A percentile compares a stretch with the other conserved stretches of the same genome.
Conservation (phyloP, 169 alveolate genomes). For the Plasmodium falciparum region DNA sequence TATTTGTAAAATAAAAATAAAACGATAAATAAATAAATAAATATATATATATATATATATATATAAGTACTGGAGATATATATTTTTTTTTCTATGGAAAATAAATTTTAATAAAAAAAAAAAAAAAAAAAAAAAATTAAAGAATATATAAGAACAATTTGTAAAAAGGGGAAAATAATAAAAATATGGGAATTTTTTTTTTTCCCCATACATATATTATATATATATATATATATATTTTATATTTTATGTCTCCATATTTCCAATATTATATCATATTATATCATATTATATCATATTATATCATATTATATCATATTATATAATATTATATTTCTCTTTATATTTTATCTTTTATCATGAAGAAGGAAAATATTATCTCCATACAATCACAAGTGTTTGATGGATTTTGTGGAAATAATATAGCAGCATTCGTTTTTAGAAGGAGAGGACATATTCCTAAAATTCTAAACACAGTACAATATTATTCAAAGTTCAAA, state of each 20-base stretch:
- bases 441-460: conserved; percentile 74
- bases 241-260: not conserved
- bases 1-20: too few relatives aligned
- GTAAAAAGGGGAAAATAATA: too few relatives aligned
- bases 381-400: conserved; percentile 65
- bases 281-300: too few relatives aligned
- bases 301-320: not conserved
- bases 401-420: conserved; percentile 77
- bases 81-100: too few relatives aligned
- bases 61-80: too few relatives aligned
- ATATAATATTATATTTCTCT: not conserved
- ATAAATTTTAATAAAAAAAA: too few relatives aligned
- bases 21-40: too few relatives aligned
- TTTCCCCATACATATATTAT: not conserved
- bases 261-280: not conserved
- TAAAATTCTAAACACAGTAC: conserved; percentile 59
- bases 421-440: conserved; percentile 56
- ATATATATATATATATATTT: not conserved
- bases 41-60: too few relatives aligned
- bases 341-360: conserved; percentile 1
- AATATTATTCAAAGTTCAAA: conserved; percentile 66
- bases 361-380: conserved; percentile 36
- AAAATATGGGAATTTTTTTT: not conserved
- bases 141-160: too few relatives aligned
- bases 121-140: too few relatives aligned